A percentile compares a stretch with the other conserved stretches of the same genome.
phyloP scores from a whole-genome alignment of 129 eudicot genomes.

The Saussurea involucrata region DNA sequence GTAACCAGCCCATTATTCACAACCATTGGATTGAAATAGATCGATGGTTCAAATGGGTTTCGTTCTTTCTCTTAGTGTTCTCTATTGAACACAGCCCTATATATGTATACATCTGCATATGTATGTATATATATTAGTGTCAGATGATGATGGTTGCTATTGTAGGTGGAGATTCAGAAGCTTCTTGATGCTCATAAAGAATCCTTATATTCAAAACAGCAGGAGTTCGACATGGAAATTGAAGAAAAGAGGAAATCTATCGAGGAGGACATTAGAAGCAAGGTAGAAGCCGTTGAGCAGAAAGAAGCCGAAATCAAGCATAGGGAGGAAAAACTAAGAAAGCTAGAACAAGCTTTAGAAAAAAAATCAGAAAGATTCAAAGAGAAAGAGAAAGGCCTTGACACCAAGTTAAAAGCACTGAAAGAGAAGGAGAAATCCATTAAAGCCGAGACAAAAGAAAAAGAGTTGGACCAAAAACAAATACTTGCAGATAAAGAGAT shows the following conservation, averaged over 20 bases:
- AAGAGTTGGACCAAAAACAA: constrained; percentile 47
- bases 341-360: constrained; percentile 56
- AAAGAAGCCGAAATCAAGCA: constrained; percentile 58
- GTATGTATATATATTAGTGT: neutral
- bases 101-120: no score
- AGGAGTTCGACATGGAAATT: constrained; percentile 64
- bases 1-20: no score
- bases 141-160: neutral
- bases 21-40: no score
- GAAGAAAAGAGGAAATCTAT: constrained; percentile 49
- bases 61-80: no score
- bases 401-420: constrained; percentile 39
- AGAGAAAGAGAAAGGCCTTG: constrained; percentile 65
- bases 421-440: constrained; percentile 57
- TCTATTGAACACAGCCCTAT: no score
- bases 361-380: constrained; percentile 57
- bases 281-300: constrained; percentile 34
- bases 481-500: constrained; percentile 44
- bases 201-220: constrained; percentile 40
- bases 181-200: constrained; percentile 53
- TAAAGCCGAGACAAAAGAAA: constrained; percentile 44
- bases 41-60: no score
- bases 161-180: constrained; percentile 81
- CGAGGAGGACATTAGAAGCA: constrained; percentile 52
- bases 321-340: constrained; percentile 58